Evolutionary conservation across 306 rosid genomes (phyloP).

Genomic region (Vachellia pachyceras): DNA sequence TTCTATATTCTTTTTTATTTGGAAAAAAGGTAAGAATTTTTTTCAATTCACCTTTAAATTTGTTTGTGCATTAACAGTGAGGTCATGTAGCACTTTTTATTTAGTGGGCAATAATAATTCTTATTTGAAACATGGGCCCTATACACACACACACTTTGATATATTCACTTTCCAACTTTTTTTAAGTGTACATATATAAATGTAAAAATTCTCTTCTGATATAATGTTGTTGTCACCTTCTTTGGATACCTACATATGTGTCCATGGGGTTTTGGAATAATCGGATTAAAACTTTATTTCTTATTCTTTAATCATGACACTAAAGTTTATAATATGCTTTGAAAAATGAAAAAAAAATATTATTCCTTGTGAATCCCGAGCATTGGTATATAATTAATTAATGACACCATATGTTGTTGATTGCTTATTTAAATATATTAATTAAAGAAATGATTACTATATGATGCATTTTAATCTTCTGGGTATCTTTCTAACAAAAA

Average conservation of each 20-base stretch:
- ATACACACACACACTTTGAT: slow-evolving; percentile 25
- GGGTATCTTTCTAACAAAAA: slow-evolving; percentile 42
- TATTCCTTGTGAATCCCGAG: no score
- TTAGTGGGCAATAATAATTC: slow-evolving; percentile 39
- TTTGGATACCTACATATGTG: slow-evolving; percentile 44
- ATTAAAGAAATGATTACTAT: slow-evolving; percentile 34
- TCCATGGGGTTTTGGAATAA: slow-evolving; percentile 37
- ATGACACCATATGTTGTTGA: slow-evolving; percentile 19
- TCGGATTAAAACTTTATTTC: no score
- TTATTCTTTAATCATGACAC: no score
- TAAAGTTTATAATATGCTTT: no score
- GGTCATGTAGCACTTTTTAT: slow-evolving; percentile 35
- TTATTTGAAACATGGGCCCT: slow-evolving; percentile 24
- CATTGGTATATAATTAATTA: no score
- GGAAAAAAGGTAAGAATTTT: background rate
- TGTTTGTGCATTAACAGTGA: slow-evolving; percentile 35
- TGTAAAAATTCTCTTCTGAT: slow-evolving; percentile 27
- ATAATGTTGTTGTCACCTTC: slow-evolving; percentile 54
- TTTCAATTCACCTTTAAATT: background rate
- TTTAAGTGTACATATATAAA: background rate
- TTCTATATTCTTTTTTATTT: background rate
- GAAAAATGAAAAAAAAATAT: no score
- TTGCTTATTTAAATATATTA: slow-evolving; percentile 24
- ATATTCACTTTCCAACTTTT: background rate
- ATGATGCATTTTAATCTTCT: slow-evolving; percentile 42